phyloP scores from a whole-genome alignment of 2,329 filamentous ascomycete species.

The Curvularia lunata region DNA sequence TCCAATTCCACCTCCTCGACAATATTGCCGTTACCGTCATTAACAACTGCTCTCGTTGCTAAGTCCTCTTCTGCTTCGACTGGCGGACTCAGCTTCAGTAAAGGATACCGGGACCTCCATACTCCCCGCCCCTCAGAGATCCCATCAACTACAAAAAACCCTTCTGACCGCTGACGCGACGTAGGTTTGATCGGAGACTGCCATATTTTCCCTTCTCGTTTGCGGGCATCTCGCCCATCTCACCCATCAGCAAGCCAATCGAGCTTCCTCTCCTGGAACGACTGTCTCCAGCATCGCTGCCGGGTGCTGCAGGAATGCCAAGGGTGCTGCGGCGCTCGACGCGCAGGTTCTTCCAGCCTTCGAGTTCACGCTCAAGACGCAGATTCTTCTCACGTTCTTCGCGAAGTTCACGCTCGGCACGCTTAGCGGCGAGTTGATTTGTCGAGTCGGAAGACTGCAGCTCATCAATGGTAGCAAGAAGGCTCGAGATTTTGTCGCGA shows the following conservation, averaged over 20 bases:
- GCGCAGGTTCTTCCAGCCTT: conserved; percentile 76
- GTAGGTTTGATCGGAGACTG: conserved; percentile 40
- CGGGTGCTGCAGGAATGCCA: conserved; percentile 41
- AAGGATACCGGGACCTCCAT: conserved; percentile 39
- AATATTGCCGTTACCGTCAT: conserved; percentile 13
- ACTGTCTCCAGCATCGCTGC: conserved; percentile 53
- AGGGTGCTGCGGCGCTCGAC: conserved; percentile 61
- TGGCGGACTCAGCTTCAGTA: conserved; percentile 36
- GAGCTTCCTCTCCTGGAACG: conserved; percentile 54
- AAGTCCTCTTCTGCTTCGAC: conserved; percentile 38
- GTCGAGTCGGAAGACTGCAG: conserved; percentile 85
- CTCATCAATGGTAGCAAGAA: conserved; percentile 91
- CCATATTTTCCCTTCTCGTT: conserved; percentile 44
- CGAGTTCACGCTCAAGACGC: conserved; percentile 85
- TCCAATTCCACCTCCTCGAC: conserved; percentile 19
- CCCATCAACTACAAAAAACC: conserved; percentile 58
- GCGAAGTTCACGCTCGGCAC: conserved; percentile 86
- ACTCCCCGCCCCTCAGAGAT: conserved; percentile 37
- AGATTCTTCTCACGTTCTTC: conserved; percentile 85
- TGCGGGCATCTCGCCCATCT: conserved; percentile 41
- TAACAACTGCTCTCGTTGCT: conserved; percentile 21
- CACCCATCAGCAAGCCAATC: conserved; percentile 49
- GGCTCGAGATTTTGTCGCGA: conserved; percentile 88
- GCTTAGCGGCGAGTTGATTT: conserved; percentile 79
- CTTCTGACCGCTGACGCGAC: conserved; percentile 56